A percentile compares a stretch with the other conserved stretches of the same genome.
phyloP scores from a whole-genome alignment of 306 rosid species.

The Oxytropis ochrocephala region DNA sequence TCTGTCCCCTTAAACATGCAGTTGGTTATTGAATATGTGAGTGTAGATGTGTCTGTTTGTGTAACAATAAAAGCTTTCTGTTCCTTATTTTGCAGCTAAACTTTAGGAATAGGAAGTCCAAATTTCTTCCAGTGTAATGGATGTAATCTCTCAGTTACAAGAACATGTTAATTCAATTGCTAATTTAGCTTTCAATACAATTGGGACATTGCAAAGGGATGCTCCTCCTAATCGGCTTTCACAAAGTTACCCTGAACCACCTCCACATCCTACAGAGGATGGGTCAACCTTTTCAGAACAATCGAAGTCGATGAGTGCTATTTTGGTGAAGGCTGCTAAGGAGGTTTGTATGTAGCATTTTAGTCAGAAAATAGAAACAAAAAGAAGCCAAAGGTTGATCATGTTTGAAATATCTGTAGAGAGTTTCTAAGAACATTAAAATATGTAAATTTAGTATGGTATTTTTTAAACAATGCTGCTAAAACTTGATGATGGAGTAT shows the following conservation, averaged over 20 bases:
- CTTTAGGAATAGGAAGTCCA: not conserved
- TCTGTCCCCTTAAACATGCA: too few relatives aligned
- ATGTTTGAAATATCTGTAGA: not conserved
- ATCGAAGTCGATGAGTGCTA: conserved; percentile 67
- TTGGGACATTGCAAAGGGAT: conserved; percentile 84
- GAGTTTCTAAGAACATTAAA: not conserved
- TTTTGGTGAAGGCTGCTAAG: conserved; percentile 82
- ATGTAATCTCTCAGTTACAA: conserved; percentile 83
- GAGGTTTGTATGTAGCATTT: conserved; percentile 39
- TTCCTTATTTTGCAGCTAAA: conserved; percentile 8
- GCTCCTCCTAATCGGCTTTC: conserved; percentile 76
- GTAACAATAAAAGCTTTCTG: not conserved
- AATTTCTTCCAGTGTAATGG: conserved; percentile 35
- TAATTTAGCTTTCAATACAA: conserved; percentile 64
- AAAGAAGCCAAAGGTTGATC: not conserved
- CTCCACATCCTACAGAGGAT: conserved; percentile 56
- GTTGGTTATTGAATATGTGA: too few relatives aligned
- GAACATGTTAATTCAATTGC: conserved; percentile 72
- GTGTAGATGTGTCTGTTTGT: too few relatives aligned
- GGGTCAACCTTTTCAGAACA: conserved; percentile 48
- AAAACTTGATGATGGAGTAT: not conserved
- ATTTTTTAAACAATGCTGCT: not conserved
- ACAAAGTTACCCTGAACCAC: conserved; percentile 78
- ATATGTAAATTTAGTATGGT: not conserved
- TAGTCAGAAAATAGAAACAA: not conserved